A percentile compares a stretch with the other conserved stretches of the same genome.
These are phyloP conservation scores for Cladosporium colombiae DNA, from an alignment of 2,329 filamentous ascomycete species.

Conservation along the genomic window DNA sequence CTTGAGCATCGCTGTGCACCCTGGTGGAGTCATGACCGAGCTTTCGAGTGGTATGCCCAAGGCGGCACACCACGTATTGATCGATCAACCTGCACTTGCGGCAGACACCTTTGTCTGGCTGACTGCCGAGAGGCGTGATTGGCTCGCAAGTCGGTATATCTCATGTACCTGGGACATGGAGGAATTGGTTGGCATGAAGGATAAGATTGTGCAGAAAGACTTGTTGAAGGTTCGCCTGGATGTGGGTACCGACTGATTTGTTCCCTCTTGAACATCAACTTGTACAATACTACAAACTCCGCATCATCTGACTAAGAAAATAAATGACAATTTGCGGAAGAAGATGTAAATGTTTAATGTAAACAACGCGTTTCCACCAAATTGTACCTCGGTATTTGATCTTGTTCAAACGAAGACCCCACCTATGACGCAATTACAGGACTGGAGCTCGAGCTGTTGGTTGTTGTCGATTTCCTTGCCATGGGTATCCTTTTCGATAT, in stretches of 20 bases:
- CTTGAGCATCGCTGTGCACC: conserved; percentile 48
- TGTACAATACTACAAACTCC: not conserved
- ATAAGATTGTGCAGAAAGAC: conserved; percentile 39
- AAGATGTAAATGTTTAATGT: not conserved
- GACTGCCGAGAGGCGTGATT: conserved; percentile 39
- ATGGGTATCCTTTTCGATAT: not conserved
- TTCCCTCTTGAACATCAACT: not conserved
- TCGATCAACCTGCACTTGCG: conserved; percentile 37
- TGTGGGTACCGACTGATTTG: conserved; percentile 22
- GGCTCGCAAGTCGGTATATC: conserved; percentile 43
- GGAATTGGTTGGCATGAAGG: conserved; percentile 37
- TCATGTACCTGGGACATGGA: conserved; percentile 44
- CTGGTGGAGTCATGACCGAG: conserved; percentile 50
- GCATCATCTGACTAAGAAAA: too few relatives aligned
- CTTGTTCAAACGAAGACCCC: not conserved
- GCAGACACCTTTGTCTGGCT: conserved; percentile 39
- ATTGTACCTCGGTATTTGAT: not conserved
- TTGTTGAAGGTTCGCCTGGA: conserved; percentile 38
- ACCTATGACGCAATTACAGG: not conserved
- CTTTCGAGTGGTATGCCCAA: conserved; percentile 43
- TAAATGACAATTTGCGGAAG: too few relatives aligned
- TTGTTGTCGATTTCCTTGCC: not conserved
- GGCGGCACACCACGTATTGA: conserved; percentile 25
- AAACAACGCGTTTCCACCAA: not conserved
- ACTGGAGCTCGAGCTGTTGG: not conserved